A percentile compares a stretch with the other conserved stretches of the same genome.
Conservation (phyloP, 352 stramenopile species). For the Phytopythium mirpurense region DNA sequence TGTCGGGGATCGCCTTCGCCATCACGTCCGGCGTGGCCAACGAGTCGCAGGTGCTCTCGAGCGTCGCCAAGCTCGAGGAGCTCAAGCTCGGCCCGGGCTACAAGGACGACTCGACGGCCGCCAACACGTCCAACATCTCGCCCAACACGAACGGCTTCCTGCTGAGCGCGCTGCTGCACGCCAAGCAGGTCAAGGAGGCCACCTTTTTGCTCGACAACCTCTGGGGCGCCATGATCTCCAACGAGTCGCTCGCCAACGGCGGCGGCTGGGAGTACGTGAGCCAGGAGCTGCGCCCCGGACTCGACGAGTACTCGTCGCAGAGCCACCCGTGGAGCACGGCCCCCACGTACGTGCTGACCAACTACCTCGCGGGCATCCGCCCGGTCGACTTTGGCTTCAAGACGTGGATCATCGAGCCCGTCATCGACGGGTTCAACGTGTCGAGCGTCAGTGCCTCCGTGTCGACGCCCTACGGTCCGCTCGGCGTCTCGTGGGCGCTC, state of each 20-base stretch:
- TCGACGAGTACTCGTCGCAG: conserved; percentile 19
- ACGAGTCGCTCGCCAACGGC: conserved; percentile 16
- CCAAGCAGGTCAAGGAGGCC: conserved; percentile 14
- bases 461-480: conserved; percentile 16
- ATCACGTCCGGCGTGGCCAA: conserved; percentile 23
- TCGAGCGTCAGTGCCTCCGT: conserved; percentile 20
- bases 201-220: conserved; percentile 25
- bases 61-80: conserved; percentile 15
- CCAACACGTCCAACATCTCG: conserved; percentile 15
- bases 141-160: conserved; percentile 31
- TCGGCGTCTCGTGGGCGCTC: conserved; percentile 10
- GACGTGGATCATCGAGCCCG: conserved; percentile 23
- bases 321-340: conserved; percentile 23
- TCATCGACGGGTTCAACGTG: conserved; percentile 17
- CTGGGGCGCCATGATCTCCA: conserved; percentile 27
- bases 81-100: conserved; percentile 24
- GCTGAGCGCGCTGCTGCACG: conserved; percentile 17
- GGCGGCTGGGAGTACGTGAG: conserved; percentile 23
- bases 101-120: conserved; percentile 15
- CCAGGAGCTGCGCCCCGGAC: conserved; percentile 13
- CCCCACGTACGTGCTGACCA: conserved; percentile 22
- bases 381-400: conserved; percentile 20
- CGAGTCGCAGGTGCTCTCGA: conserved; percentile 15
- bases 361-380: conserved; percentile 22
- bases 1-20: conserved; percentile 23